Evolutionary conservation across 148 eudicot species (phyloP), one percentile per base, ranked within the genome.

Genomic region (Salicornia ramosissima): DNA sequence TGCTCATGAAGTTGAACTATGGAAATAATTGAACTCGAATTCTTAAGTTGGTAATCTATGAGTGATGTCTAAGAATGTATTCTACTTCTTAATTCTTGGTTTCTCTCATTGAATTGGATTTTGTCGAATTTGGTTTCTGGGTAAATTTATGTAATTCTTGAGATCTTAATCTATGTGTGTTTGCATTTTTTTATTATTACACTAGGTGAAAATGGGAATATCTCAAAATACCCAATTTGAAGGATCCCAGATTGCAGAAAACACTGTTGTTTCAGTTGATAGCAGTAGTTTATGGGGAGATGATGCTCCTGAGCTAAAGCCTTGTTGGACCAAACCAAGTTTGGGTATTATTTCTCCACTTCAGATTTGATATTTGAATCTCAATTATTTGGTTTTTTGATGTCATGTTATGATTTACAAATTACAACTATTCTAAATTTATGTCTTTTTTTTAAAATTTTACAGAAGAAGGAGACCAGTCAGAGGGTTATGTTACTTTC

Each of bases 401-500:
- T 61, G 33, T 65, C 13, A 29, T 56, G 22, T 54, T 2, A 50
- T 46, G n/a, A n/a, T n/a, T n/a, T n/a, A n/a, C n/a, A n/a, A n/a
- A n/a, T n/a, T n/a, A n/a, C n/a, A n/a, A n/a, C n/a, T n/a, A n/a
- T 69, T 18, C 10, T 69, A 61, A 42, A 21, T 42, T 42, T 14
- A 14, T 69, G 71, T 61, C 57, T 55, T 52, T 18, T 42, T 29
- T 72, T 10, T 72, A 13, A n/a, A n/a, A n/a, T 79, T 73, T 75
- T 59, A 49, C 88, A 85, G 95, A 83, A 54, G 92, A 83, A 65
- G 72, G 78, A 16, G 73, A 72, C 26, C 67, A 77, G 71, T 75
- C 88, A 12, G 78, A 85, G 58, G 98, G 98, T 15, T 88, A 81
- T 76, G 89, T 93, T 58, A 90, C 96, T 53, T 90, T 93, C 79